These are phyloP conservation scores for Conringia planisiliqua DNA, from an alignment of 345 rosid species.

Conservation along the genomic window DNA sequence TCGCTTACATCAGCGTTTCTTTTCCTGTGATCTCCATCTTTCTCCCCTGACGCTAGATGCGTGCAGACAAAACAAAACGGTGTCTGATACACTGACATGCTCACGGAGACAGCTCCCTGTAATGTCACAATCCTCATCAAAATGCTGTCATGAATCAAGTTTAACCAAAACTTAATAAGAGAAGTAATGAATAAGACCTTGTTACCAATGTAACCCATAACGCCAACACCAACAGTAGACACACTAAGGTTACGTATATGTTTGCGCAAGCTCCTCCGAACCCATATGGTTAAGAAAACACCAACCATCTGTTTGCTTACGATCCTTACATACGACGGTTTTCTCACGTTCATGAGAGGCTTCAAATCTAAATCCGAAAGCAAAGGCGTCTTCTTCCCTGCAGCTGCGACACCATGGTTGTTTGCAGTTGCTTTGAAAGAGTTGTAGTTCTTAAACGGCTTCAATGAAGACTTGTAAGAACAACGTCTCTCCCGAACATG, in stretches of 20 bases:
- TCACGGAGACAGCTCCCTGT: constrained; percentile 91
- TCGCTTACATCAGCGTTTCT: constrained; percentile 82
- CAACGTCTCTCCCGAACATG: constrained; percentile 49
- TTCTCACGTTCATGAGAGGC: constrained; percentile 54
- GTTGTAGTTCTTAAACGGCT: constrained; percentile 20
- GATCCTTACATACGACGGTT: constrained; percentile 64
- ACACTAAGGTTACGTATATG: constrained; percentile 74
- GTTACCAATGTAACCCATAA: constrained; percentile 95
- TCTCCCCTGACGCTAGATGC: constrained; percentile 89
- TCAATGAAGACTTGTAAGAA: constrained; percentile 43
- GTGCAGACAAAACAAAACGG: constrained; percentile 74
- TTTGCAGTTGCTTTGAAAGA: constrained; percentile 13
- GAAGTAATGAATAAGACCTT: constrained; percentile 48
- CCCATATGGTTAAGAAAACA: constrained; percentile 78
- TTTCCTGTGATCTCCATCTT: constrained; percentile 71
- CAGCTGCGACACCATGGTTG: background rate
- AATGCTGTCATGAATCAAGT: background rate
- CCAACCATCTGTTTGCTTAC: constrained; percentile 98
- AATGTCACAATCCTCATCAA: background rate
- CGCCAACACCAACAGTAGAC: constrained; percentile 90
- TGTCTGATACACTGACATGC: constrained; percentile 89
- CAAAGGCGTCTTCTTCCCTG: constrained; percentile 11
- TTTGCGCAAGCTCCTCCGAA: constrained; percentile 74
- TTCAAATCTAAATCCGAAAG: constrained; percentile 20
- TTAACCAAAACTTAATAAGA: background rate